These are phyloP conservation scores for Besnoitia besnoiti DNA, from an alignment of 169 alveolate species.

Conservation along the genomic window DNA sequence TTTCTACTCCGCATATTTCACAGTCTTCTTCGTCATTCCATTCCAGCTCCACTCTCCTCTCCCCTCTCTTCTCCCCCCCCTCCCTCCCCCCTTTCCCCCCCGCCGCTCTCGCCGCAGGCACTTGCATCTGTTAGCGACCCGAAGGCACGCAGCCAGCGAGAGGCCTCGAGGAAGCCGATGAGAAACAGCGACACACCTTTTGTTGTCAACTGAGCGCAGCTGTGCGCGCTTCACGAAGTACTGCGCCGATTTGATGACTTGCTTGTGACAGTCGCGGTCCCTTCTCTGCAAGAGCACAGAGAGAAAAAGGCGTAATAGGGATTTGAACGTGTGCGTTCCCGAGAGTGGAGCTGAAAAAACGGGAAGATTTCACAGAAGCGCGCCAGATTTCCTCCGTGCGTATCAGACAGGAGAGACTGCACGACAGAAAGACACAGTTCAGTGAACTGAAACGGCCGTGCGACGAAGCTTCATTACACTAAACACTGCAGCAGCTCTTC, in stretches of 20 bases:
- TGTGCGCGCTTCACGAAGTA: constrained; percentile 48
- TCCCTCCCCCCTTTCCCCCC: background rate
- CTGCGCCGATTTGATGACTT: constrained; percentile 38
- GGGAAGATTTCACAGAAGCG: no score
- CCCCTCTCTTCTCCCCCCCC: background rate
- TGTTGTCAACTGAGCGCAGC: constrained; percentile 33
- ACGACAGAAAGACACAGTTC: no score
- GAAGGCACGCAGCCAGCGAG: background rate
- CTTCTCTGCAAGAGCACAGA: background rate
- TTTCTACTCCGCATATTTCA: no score
- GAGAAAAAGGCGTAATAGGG: background rate
- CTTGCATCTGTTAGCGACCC: no score
- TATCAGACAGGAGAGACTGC: no score
- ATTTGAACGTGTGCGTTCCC: background rate
- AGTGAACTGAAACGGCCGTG: no score
- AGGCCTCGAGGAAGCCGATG: background rate
- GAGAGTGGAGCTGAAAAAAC: no score
- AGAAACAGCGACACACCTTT: background rate
- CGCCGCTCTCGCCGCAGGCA: background rate
- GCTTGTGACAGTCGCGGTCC: background rate
- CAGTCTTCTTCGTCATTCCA: no score
- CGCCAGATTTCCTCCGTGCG: no score
- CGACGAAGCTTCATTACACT: no score
- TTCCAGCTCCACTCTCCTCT: no score
- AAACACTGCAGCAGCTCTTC: no score